phyloP scores from a whole-genome alignment of 257 asterid genomes.

The Solanum okadae region DNA sequence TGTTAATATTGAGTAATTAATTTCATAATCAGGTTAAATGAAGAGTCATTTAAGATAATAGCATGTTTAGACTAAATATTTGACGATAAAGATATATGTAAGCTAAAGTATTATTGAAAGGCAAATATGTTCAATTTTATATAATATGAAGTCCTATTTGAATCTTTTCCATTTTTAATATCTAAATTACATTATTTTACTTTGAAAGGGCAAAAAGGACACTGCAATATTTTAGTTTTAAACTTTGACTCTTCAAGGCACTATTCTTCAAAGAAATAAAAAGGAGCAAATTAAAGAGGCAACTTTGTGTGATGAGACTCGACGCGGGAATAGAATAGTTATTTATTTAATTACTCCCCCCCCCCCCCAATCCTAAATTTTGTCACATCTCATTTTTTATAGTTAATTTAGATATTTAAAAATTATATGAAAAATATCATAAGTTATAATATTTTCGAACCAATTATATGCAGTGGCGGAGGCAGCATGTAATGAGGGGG shows the following conservation, averaged over 20 bases:
- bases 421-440: background rate
- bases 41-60: too few relatives aligned
- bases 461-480: too few relatives aligned
- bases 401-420: background rate
- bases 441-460: too few relatives aligned
- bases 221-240: background rate
- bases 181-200: background rate
- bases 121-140: background rate
- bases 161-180: background rate
- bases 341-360: background rate
- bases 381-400: accelerated
- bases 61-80: background rate
- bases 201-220: background rate
- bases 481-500: too few relatives aligned
- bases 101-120: background rate
- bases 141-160: background rate
- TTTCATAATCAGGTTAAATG: too few relatives aligned
- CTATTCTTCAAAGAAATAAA: background rate
- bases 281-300: background rate
- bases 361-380: accelerated
- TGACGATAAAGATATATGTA: background rate
- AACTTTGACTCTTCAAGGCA: background rate
- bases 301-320: background rate
- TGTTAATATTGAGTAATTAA: background rate
- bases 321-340: background rate